phyloP scores from a whole-genome alignment of 768 basidiomycete species.

The Sporobolomyces roseus region DNA sequence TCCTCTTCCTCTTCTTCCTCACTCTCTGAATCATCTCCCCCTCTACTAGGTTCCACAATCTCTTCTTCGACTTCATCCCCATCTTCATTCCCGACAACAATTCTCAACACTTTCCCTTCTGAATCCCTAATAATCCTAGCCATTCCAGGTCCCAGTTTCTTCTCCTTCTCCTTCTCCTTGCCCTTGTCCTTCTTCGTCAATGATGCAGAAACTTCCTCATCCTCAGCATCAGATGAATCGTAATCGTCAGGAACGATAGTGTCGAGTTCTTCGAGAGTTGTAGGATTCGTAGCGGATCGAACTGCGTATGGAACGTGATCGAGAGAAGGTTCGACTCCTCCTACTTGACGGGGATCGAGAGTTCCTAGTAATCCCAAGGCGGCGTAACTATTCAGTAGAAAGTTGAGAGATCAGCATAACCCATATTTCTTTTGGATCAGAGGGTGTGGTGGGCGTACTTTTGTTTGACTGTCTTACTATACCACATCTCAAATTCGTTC shows the following conservation, averaged over 20 bases:
- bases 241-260: neutral
- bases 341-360: conserved; percentile 34
- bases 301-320: conserved; percentile 19
- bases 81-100: conserved; percentile 41
- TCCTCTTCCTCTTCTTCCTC: conserved; percentile 44
- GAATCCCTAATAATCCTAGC: conserved; percentile 79
- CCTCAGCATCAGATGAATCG: conserved; percentile 3
- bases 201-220: neutral
- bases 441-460: conserved; percentile 23
- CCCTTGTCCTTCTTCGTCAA: neutral
- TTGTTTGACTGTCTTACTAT: conserved; percentile 40
- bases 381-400: conserved; percentile 21
- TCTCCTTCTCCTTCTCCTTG: neutral
- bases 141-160: conserved; percentile 57
- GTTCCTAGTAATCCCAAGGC: conserved; percentile 30
- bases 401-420: neutral
- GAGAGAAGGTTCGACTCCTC: conserved; percentile 36
- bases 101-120: conserved; percentile 66
- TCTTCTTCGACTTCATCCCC: conserved; percentile 48
- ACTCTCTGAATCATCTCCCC: conserved; percentile 40
- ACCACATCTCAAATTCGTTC: neutral
- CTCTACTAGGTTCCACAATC: conserved; percentile 28
- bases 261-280: conserved; percentile 29
- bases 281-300: conserved; percentile 15
- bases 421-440: no score